Conservation (phyloP, 1,139 yeast genomes). For the Magnusiomyces paraingens region DNA sequence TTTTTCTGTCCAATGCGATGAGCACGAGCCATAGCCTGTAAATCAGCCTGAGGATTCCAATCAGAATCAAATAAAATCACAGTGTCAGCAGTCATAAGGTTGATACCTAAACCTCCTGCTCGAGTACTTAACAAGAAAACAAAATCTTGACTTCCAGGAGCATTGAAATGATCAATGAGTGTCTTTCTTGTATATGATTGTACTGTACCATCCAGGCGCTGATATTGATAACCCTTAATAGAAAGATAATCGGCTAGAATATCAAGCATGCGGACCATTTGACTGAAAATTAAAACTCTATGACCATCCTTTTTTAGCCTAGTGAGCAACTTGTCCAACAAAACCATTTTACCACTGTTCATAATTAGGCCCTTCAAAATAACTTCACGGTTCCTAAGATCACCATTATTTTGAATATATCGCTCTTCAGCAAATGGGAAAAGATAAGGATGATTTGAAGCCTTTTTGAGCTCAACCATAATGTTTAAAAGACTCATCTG, state of each 20-base stretch:
- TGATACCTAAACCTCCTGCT: slow-evolving; percentile 98
- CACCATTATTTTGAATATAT: slow-evolving; percentile 52
- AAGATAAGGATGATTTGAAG: slow-evolving; percentile 92
- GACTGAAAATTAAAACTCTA: slow-evolving; percentile 88
- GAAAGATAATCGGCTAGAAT: slow-evolving; percentile 89
- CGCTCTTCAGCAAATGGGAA: slow-evolving; percentile 91
- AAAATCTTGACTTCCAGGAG: slow-evolving; percentile 88
- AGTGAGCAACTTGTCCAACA: slow-evolving; percentile 79
- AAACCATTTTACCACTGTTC: slow-evolving; percentile 98
- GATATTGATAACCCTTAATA: slow-evolving; percentile 85
- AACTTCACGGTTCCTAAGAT: slow-evolving; percentile 61
- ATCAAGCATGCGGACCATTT: slow-evolving; percentile 95
- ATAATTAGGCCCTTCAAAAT: slow-evolving; percentile 84
- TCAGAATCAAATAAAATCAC: slow-evolving; percentile 96
- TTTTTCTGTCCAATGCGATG: slow-evolving; percentile 98
- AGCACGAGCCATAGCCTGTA: slow-evolving; percentile 99
- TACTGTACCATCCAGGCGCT: slow-evolving; percentile 92
- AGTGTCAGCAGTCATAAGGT: slow-evolving; percentile 97
- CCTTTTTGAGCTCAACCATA: slow-evolving; percentile 94
- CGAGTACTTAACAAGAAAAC: slow-evolving; percentile 87
- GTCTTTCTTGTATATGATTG: slow-evolving; percentile 91
- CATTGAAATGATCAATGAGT: slow-evolving; percentile 94
- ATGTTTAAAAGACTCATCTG: slow-evolving; percentile 83
- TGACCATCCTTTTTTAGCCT: slow-evolving; percentile 90
- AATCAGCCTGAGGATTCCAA: slow-evolving; percentile 98